Percentiles rank a stretch among this genome's conserved stretches.
These are phyloP conservation scores for Xylaria flabelliformis DNA, from an alignment of 495 filamentous ascomycete genomes.

Conservation along the genomic window DNA sequence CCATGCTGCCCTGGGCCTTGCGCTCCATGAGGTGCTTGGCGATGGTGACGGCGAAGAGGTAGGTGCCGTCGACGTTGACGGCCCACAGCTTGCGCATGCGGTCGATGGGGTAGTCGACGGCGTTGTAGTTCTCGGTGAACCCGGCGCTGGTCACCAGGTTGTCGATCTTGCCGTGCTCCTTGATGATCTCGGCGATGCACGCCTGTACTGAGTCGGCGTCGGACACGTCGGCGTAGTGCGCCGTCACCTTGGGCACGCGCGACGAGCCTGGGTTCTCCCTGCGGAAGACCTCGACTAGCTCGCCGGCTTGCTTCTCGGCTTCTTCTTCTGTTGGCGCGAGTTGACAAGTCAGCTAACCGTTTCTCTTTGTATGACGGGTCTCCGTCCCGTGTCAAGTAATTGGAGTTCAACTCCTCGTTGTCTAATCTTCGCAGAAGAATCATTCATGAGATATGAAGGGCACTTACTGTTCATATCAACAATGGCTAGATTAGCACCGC, in stretches of 20 bases:
- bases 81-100: conserved; percentile 90
- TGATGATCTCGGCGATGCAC: conserved; percentile 70
- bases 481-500: conserved; percentile 88
- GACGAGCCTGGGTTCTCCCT: conserved; percentile 75
- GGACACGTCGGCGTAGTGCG: conserved; percentile 88
- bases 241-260: conserved; percentile 78
- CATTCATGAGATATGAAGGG: conserved; percentile 6
- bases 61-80: conserved; percentile 95
- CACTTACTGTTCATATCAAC: conserved; percentile 88
- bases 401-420: background rate
- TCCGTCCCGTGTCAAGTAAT: background rate
- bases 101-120: conserved; percentile 85
- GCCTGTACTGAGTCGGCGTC: conserved; percentile 74
- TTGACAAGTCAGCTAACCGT: background rate
- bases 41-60: conserved; percentile 82
- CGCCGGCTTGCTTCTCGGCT: conserved; percentile 74
- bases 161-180: conserved; percentile 81
- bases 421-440: background rate
- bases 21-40: conserved; percentile 90
- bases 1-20: conserved; percentile 79
- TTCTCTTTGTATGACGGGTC: background rate
- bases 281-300: conserved; percentile 73
- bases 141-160: conserved; percentile 94
- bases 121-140: conserved; percentile 94
- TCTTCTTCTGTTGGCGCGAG: conserved; percentile 69